Conservation (phyloP, 352 stramenopile species). For the Globisporangium solare region DNA sequence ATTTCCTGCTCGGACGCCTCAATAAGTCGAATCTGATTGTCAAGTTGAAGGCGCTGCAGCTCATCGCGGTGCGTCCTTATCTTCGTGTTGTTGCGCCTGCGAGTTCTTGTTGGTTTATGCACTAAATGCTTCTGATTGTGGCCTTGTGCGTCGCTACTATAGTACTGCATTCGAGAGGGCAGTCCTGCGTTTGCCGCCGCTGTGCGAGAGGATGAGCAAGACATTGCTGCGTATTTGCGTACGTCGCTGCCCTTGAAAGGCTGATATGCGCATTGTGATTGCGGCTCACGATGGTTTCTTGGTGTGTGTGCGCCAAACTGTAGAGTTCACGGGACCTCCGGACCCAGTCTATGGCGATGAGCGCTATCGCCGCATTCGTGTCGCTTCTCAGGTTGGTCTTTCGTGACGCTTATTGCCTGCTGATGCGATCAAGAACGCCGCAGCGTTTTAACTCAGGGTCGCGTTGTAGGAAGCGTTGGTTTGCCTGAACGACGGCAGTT, state of each 20-base stretch:
- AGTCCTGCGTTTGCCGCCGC: constrained; percentile 51
- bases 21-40: constrained; percentile 83
- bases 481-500: constrained; percentile 65
- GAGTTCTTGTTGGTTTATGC: neutral
- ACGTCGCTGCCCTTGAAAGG: constrained; percentile 15
- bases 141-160: constrained; percentile 11
- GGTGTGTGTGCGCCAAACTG: constrained; percentile 4
- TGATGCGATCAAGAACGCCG: no score
- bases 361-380: constrained; percentile 80
- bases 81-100: neutral
- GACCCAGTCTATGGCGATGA: constrained; percentile 81
- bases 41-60: constrained; percentile 82
- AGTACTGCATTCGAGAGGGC: constrained; percentile 80
- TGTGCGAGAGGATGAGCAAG: constrained; percentile 65
- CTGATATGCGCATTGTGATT: neutral
- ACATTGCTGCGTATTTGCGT: constrained; percentile 70
- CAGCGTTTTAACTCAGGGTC: neutral
- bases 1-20: constrained; percentile 70
- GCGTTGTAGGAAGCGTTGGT: constrained; percentile 57
- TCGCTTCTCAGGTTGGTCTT: constrained; percentile 51
- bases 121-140: neutral
- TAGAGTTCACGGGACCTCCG: constrained; percentile 71
- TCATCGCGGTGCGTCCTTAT: constrained; percentile 58
- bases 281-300: constrained; percentile 8
- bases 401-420: neutral